Base-by-base conservation (phyloP, 2,329 filamentous ascomycete genomes). In the Colletotrichum kahawae region DNA sequence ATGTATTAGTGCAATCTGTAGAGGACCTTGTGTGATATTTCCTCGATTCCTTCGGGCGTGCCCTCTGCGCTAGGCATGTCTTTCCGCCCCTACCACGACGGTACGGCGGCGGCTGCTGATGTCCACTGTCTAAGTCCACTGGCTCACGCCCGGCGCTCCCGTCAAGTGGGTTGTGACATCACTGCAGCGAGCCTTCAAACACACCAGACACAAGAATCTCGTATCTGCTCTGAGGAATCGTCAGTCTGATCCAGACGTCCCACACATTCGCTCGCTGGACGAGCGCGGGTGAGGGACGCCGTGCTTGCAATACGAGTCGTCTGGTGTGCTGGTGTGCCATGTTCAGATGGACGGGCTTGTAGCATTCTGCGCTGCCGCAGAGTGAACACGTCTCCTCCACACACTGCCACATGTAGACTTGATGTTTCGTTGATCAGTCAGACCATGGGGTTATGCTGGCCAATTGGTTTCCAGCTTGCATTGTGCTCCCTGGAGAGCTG, bases 151-250 rank as follows among this genome's bases (percentile, higher is more conserved):
- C 67, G 62, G 66, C 60, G 66, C 59, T 74, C 36, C 68, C 71
- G n/a, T n/a, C n/a, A n/a, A n/a, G n/a, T 64, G 72, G 63, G n/a
- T 59, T 34, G 69, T 75, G 73, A 75, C 69, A 73, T 75, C 73
- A 75, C 73, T 16, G n/a, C 21, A 43, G n/a, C 31, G 48, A 56
- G 36, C 69, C 38, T 57, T 8, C 56, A 67, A 43, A 27, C 13
- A 67, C n/a, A 27, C 34, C 56, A 67, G 33, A 27, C 13, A 67
- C n/a, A 27, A 34, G 34, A 18, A 64, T 64, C 73, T 72, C 69
- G 69, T 68, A 73, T 73, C 57, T 54, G 57, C 21, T 27, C 60
- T 29, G 57, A 67, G 63, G 43, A 36, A 59, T 72, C 57, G 57
- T 68, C 69, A 59, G 73, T 65, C 64, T 75, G 73, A 59, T 73